phyloP scores from a whole-genome alignment of 2,329 filamentous ascomycete species.

The Claviceps fusiformis region DNA sequence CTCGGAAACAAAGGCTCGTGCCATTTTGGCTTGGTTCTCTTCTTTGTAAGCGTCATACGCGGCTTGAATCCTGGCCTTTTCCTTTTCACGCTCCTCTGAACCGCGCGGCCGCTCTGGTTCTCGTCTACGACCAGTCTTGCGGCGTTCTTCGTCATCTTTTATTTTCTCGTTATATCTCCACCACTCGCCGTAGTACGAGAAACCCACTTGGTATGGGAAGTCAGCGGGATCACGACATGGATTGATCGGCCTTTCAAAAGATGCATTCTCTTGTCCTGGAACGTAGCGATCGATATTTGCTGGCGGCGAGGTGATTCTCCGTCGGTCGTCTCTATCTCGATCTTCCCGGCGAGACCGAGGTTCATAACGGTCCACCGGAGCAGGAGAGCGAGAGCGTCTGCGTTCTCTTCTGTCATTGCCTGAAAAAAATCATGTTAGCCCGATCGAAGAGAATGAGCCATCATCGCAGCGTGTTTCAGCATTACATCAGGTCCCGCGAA shows the following conservation, averaged over 20 bases:
- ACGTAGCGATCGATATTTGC: conserved; percentile 77
- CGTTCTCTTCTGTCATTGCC: conserved; percentile 47
- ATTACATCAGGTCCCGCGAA: neutral
- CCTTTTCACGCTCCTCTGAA: conserved; percentile 63
- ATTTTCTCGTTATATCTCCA: conserved; percentile 72
- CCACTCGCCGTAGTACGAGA: conserved; percentile 79
- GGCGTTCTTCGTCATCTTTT: conserved; percentile 66
- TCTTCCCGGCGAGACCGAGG: conserved; percentile 58
- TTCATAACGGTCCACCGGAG: conserved; percentile 62
- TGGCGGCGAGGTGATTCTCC: conserved; percentile 47
- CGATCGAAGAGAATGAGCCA: neutral
- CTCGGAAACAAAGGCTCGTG: conserved; percentile 74
- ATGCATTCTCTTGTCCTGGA: conserved; percentile 50
- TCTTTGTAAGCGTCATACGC: conserved; percentile 57
- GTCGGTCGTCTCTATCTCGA: conserved; percentile 46
- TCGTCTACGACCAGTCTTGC: conserved; percentile 53
- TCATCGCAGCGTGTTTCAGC: neutral
- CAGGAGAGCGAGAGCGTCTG: conserved; percentile 56
- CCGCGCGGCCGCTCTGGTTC: conserved; percentile 50
- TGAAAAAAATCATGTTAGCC: conserved; percentile 14
- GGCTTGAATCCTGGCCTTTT: conserved; percentile 63
- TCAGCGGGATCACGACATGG: conserved; percentile 59
- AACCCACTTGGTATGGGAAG: conserved; percentile 68
- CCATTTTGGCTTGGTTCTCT: conserved; percentile 63
- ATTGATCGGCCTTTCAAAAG: conserved; percentile 38